Evolutionary conservation across 768 basidiomycete genomes (phyloP).

Genomic region (Rhizopogon vinicolor): DNA sequence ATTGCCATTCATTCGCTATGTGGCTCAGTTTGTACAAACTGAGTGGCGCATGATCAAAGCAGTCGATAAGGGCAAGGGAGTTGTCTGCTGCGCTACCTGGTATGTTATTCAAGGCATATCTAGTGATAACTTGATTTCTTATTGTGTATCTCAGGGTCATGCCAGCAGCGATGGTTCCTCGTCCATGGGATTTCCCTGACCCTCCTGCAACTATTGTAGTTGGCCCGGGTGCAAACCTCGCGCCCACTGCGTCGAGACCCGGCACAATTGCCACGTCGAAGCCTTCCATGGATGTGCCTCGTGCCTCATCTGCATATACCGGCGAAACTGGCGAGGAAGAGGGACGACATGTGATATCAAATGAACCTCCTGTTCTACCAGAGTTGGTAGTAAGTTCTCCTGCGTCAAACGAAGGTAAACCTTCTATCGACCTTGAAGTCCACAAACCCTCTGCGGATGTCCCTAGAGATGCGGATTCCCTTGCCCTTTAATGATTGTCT

Average conservation of each 20-base stretch:
- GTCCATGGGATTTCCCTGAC: conserved; percentile 73
- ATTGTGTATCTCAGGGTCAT: conserved; percentile 48
- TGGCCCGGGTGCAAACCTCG: conserved; percentile 1
- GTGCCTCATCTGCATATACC: conserved; percentile 26
- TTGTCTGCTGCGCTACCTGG: conserved; percentile 91
- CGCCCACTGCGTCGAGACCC: conserved; percentile 17
- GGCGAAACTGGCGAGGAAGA: conserved; percentile 24
- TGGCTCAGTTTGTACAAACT: conserved; percentile 71
- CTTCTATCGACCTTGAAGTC: not conserved
- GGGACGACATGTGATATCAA: conserved; percentile 18
- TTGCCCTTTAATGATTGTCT: not conserved
- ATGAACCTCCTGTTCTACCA: conserved; percentile 26
- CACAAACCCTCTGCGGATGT: conserved; percentile 1
- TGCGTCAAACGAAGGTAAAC: conserved; percentile 24
- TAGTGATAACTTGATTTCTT: not conserved
- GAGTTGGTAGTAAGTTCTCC: conserved; percentile 31
- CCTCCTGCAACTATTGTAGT: conserved; percentile 20
- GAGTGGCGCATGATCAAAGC: conserved; percentile 64
- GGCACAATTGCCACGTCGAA: conserved; percentile 24
- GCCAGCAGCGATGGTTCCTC: conserved; percentile 74
- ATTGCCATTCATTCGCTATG: conserved; percentile 80
- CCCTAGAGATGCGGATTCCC: not conserved
- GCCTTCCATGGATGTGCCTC: conserved; percentile 24
- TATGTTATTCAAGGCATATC: conserved; percentile 22
- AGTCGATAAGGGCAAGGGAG: conserved; percentile 68